Percentiles rank a stretch among this genome's conserved stretches.
Evolutionary conservation across 805 yeast species (phyloP).

Genomic region (Scheffersomyces stipitis): DNA sequence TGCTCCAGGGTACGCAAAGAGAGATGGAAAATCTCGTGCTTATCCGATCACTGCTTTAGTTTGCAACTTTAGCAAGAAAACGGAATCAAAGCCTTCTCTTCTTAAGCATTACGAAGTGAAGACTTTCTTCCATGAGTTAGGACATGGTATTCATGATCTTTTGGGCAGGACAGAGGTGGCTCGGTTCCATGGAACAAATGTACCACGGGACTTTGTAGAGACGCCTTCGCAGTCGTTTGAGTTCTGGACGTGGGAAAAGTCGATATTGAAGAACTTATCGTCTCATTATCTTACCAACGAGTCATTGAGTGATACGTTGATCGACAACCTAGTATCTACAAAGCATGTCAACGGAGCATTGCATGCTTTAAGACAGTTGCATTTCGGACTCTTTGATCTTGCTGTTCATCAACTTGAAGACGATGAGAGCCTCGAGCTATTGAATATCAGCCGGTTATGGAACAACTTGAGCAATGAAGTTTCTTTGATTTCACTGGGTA

Average conservation of each 20-base stretch:
- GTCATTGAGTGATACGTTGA: conserved; percentile 54
- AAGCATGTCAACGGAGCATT: conserved; percentile 79
- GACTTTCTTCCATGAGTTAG: conserved; percentile 86
- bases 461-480: conserved; percentile 63
- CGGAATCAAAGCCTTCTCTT: conserved; percentile 66
- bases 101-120: conserved; percentile 76
- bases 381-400: conserved; percentile 78
- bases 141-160: conserved; percentile 83
- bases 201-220: conserved; percentile 85
- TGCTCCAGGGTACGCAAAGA: conserved; percentile 54
- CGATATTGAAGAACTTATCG: conserved; percentile 58
- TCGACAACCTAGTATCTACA: conserved; percentile 57
- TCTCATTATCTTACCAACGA: conserved; percentile 65
- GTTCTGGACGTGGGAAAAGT: conserved; percentile 80
- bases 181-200: conserved; percentile 74
- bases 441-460: conserved; percentile 61
- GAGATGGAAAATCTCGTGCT: conserved; percentile 45
- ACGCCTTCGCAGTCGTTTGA: conserved; percentile 90
- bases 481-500: conserved; percentile 57
- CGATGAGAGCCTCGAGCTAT: conserved; percentile 39
- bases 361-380: conserved; percentile 70
- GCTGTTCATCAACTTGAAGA: conserved; percentile 55
- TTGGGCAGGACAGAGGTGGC: conserved; percentile 65
- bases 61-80: conserved; percentile 80
- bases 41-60: conserved; percentile 77